A percentile compares a stretch with the other conserved stretches of the same genome.
Conservation (phyloP, 257 asterid genomes). For the Solanum bukasovii region DNA sequence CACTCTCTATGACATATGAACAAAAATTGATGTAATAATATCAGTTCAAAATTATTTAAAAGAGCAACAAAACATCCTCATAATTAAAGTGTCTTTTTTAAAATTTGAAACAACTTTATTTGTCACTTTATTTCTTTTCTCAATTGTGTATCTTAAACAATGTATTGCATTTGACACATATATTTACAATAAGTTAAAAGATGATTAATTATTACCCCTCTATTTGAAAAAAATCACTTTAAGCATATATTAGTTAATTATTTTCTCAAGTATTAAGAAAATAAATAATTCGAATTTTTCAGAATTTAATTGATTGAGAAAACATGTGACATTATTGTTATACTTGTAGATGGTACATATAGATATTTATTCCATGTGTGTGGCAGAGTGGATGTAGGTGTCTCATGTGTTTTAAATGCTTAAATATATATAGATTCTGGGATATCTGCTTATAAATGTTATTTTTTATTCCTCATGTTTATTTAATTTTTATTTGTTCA, state of each 20-base stretch:
- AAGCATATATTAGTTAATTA: background rate
- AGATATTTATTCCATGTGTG: background rate
- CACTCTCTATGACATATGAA: too few relatives aligned
- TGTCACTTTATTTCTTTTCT: too few relatives aligned
- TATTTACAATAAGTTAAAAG: background rate
- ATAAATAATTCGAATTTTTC: background rate
- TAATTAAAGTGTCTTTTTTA: too few relatives aligned
- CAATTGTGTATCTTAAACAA: background rate
- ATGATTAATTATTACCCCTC: background rate
- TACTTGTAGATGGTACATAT: background rate
- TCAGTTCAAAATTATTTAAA: too few relatives aligned
- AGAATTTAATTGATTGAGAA: background rate
- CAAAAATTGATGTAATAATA: too few relatives aligned
- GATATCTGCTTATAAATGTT: background rate
- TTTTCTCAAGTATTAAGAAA: background rate
- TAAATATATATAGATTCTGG: background rate
- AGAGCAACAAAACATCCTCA: rapidly evolving
- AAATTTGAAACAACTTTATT: too few relatives aligned
- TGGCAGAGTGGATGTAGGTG: background rate
- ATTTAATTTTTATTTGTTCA: too few relatives aligned
- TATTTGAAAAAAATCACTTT: background rate
- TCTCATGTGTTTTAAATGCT: background rate
- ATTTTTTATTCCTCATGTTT: too few relatives aligned
- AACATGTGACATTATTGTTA: background rate
- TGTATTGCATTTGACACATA: background rate